Percentiles rank a stretch among this genome's conserved stretches.
These are phyloP conservation scores for Penicillium cataractarum DNA, from an alignment of 495 filamentous ascomycete species.

Conservation along the genomic window DNA sequence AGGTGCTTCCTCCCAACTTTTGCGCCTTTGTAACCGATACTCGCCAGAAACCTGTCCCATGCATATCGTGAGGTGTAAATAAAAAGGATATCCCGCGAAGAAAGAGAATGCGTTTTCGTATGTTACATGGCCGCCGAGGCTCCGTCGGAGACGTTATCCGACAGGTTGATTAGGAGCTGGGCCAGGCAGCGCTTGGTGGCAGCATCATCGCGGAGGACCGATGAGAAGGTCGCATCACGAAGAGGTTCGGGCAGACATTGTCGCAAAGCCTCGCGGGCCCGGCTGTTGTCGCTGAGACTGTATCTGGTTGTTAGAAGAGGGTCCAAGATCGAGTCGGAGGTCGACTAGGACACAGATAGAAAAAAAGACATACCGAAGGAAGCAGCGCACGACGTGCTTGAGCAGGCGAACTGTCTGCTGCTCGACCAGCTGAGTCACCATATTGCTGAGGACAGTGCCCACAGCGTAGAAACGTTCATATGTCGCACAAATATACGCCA, in stretches of 20 bases:
- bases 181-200: constrained; percentile 97
- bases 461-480: constrained; percentile 99
- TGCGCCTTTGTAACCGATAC: constrained; percentile 51
- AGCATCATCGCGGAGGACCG: constrained; percentile 94
- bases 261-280: constrained; percentile 90
- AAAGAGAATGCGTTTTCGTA: constrained; percentile 44
- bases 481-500: constrained; percentile 97
- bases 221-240: constrained; percentile 94
- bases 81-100: constrained; percentile 39
- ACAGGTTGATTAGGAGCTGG: constrained; percentile 94
- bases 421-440: constrained; percentile 96
- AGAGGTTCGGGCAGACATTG: constrained; percentile 97
- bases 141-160: constrained; percentile 82
- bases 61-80: constrained; percentile 50
- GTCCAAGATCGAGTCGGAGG: background rate
- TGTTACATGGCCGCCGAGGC: constrained; percentile 53
- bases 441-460: constrained; percentile 96
- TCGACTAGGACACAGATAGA: background rate
- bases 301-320: constrained; percentile 24
- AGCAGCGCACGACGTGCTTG: constrained; percentile 98
- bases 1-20: constrained; percentile 33
- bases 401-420: constrained; percentile 94
- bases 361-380: constrained; percentile 70
- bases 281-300: constrained; percentile 93
- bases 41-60: constrained; percentile 55